Evolutionary conservation across 129 eudicot genomes (phyloP).

Genomic region (Flaveria bidentis): DNA sequence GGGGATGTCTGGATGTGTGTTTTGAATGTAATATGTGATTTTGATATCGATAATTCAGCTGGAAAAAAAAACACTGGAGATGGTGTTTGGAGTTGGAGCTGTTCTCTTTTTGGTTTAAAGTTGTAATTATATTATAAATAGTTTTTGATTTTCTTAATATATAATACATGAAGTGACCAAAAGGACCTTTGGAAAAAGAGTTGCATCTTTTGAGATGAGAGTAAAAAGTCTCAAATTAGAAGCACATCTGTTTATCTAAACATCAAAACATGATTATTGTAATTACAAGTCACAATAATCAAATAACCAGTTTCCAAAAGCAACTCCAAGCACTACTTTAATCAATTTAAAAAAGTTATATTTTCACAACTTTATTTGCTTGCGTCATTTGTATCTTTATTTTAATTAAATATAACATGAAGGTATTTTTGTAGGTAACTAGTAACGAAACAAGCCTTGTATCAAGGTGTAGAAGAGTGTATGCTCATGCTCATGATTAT

Average conservation of each 20-base stretch:
- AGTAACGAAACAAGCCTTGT: constrained; percentile 82
- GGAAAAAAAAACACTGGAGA: background rate
- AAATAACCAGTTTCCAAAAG: constrained; percentile 2
- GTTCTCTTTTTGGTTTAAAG: background rate
- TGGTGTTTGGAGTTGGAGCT: background rate
- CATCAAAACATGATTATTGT: background rate
- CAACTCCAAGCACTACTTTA: background rate
- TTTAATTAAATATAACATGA: constrained; percentile 17
- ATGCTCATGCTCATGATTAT: constrained; percentile 99
- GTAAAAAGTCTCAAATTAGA: constrained; percentile 6
- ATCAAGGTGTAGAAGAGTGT: constrained; percentile 96
- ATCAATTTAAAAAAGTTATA: background rate
- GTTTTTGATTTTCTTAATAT: background rate
- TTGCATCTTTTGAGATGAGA: background rate
- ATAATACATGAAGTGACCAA: background rate
- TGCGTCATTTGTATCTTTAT: constrained; percentile 8
- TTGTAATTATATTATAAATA: background rate
- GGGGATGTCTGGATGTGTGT: constrained; percentile 13
- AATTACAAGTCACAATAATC: background rate
- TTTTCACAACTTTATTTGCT: background rate
- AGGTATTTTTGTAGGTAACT: constrained; percentile 63
- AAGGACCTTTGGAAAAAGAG: background rate
- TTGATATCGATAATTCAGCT: constrained; percentile 5
- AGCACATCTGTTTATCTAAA: background rate
- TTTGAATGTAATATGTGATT: background rate